Evolutionary conservation across 371 early-diverging fungal species (phyloP).

Genomic region (Circinella umbellata): DNA sequence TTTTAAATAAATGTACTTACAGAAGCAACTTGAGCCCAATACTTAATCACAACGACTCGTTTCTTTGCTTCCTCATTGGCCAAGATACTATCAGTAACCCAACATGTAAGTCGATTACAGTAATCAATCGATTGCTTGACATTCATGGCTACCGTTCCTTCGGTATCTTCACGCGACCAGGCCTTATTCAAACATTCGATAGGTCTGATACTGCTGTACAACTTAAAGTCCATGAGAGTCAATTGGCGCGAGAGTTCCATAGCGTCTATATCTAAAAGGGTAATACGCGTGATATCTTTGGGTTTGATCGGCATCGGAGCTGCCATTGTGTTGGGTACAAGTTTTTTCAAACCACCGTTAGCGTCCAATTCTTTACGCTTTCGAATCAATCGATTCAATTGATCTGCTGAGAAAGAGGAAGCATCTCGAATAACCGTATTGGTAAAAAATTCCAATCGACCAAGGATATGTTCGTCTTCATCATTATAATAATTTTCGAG

Average conservation of each 20-base stretch:
- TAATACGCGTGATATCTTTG: slow-evolving; percentile 62
- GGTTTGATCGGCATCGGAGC: slow-evolving; percentile 69
- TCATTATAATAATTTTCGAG: slow-evolving; percentile 86
- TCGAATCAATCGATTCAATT: slow-evolving; percentile 70
- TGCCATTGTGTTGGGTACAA: slow-evolving; percentile 57
- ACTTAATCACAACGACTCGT: slow-evolving; percentile 78
- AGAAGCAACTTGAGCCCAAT: slow-evolving; percentile 86
- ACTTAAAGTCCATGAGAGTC: slow-evolving; percentile 82
- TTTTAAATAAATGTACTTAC: slow-evolving; percentile 32
- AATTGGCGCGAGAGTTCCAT: slow-evolving; percentile 94
- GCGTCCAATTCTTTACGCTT: slow-evolving; percentile 67
- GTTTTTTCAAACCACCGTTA: slow-evolving; percentile 55
- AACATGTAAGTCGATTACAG: slow-evolving; percentile 70
- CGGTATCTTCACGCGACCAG: slow-evolving; percentile 78
- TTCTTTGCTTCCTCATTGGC: slow-evolving; percentile 78
- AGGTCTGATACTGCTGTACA: slow-evolving; percentile 82
- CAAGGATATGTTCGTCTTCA: slow-evolving; percentile 68
- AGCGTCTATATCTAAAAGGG: slow-evolving; percentile 86
- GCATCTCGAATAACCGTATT: slow-evolving; percentile 74
- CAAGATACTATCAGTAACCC: slow-evolving; percentile 84
- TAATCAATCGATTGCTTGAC: slow-evolving; percentile 80
- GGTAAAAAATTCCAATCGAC: slow-evolving; percentile 80
- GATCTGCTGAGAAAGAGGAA: slow-evolving; percentile 73
- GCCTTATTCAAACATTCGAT: slow-evolving; percentile 89
- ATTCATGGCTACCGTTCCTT: slow-evolving; percentile 57